Evolutionary conservation across 495 filamentous ascomycete genomes (phyloP), one percentile per base, ranked within the genome.

Genomic region (Penicillium lagena): DNA sequence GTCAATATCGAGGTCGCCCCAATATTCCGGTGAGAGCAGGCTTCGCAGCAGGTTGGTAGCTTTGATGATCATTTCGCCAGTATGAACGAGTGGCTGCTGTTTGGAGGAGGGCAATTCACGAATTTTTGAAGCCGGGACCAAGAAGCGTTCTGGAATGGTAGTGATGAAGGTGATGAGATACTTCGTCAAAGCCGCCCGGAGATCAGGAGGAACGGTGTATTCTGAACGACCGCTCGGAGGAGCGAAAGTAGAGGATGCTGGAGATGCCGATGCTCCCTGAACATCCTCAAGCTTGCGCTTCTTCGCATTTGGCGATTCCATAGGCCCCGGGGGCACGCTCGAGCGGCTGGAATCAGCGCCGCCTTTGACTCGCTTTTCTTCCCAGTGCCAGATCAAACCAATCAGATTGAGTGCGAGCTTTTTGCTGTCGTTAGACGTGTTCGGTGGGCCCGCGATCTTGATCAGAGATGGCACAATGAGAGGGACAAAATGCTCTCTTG

Each of bases 81-180:
- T 64, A 4, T 79, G 66, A 27, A 80, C 69, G 7, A 74, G 59
- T 4, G 72, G 65, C 14, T 70, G 67, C 27, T 67, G 64, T 29
- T 74, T 71, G 7, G 60, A 43, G 2, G 72, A 54, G 8, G 70
- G 52, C 31, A 70, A 42, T 17, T 83, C 79, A 51, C 83, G 82
- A 13, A 78, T 64, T 33, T 80, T 83, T 12, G 81, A 75, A 10
- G 86, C 84, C 7, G 81, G 81, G 29, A 86, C 79, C 38, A 77
- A 81, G 66, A 84, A 95, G 35, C 86, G 79, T 65, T 93, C 90
- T 37, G 80, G 83, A n/a, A 93, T 77, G 15, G 85, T 82, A 7
- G 88, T 89, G 55, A 97, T 96, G 62, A 96, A 96, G 32, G 90
- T 85, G 15, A 95, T 87, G 13, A 97, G 76, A 60, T 96, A 97